Evolutionary conservation across 176 grass and related monocot species (phyloP), one percentile per base, ranked within the genome.

Genomic region (Zizania latifolia): DNA sequence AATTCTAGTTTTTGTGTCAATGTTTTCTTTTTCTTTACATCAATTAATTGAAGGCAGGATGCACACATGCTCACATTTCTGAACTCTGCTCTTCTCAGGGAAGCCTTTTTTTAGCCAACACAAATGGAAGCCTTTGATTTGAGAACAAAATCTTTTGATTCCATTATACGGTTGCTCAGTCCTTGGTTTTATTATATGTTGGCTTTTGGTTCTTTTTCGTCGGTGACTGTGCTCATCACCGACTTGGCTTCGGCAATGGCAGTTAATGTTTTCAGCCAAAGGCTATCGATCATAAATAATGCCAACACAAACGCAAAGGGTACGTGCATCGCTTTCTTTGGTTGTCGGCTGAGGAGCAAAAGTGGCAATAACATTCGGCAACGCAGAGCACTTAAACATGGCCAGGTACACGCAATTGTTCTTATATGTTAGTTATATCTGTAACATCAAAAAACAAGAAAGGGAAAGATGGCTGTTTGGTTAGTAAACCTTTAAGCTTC

Each of bases 101-200:
- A 64, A 55, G 62, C 14, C 10, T 10, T 22, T 21, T n/a, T n/a
- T n/a, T n/a, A n/a, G n/a, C n/a, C n/a, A n/a, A n/a, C n/a, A n/a
- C n/a, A n/a, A n/a, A n/a, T n/a, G 1, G 8, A 64, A 55, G 62
- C 14, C 10, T 10, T 22, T 21, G n/a, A n/a, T n/a, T n/a, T 6
- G 8, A 31, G 32, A 30, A 71, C 66, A 68, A 48, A 41, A 58
- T 58, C 73, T 83, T 50, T 50, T 27, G 43, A 69, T 83, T 60
- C 70, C 21, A 17, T 33, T 60, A n/a, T 60, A 30, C 36, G 15
- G 15, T 5, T 67, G 26, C n/a, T 58, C 26, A 75, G 31, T 44
- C 41, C 68, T 41, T 58, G 33, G 40, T 65, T n/a, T 77, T 80
- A 27, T 69, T 62, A 55, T 69, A n/a, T n/a, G 48, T 17, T 55